Base-by-base conservation (phyloP, 2,329 filamentous ascomycete genomes). In the Rhexocercosporidium sp. region DNA sequence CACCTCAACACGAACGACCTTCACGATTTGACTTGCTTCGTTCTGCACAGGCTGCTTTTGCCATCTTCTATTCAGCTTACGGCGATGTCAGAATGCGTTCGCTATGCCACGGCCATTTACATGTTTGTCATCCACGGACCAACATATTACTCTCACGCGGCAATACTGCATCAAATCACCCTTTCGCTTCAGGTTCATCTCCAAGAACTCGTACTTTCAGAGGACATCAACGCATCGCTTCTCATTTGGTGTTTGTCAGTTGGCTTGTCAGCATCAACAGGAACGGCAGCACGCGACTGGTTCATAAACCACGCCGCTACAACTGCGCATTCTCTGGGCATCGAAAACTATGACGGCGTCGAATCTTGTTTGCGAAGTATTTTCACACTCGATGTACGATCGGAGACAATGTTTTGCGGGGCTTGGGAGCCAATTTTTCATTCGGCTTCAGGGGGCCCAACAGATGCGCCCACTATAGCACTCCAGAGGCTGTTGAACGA, bases 1-100 rank as follows among this genome's bases (percentile, higher is more conserved):
- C 8, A 11, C 22, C 66, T 84, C 0, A 69, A 81, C 1, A 76
- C 77, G 0, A 83, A 82, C 0, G 78, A 80, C 54, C 79, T 88
- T 0, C 86, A 88, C 66, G 86, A 88, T 64, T 76, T 88, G 1
- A 83, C 84, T 6, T 86, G 83, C 60, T 88, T 85, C 69, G 81
- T 84, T 25, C 75, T 87, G 0, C 85, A 88, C 66, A 79, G 80
- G 25, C 77, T 88, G 0, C 67, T 87, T 0, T 72, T 77, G 2
- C 47, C 71, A 7, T 57, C 70, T 14, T 31, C 66, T 34, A 53
- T 64, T 1, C 39, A 25, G 3, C 59, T 66, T 9, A 73, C 75
- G 27, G 67, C 75, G 1, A 71, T 78, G 1, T 78, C 81, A 0
- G 81, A 85, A 70, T 82, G 77, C 63, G 62, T 87, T n/a, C 83